Conservation (phyloP, 2,329 filamentous ascomycete species). For the Sarocladium kiliense region DNA sequence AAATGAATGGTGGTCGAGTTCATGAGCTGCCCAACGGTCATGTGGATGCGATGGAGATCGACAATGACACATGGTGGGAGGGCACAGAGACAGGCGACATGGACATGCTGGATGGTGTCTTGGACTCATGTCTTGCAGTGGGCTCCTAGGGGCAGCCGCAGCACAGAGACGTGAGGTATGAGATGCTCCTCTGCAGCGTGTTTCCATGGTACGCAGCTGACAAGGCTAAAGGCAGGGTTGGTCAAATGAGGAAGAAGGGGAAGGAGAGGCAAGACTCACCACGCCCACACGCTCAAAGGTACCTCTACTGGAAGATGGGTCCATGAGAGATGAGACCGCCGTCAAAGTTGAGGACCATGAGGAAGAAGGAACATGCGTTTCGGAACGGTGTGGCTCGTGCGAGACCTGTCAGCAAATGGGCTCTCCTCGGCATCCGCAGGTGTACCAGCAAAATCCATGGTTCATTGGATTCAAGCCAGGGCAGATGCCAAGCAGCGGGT, state of each 20-base stretch:
- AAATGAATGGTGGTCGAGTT: constrained; percentile 29
- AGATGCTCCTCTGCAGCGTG: background rate
- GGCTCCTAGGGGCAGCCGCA: constrained; percentile 24
- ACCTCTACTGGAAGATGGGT: background rate
- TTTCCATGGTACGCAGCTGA: background rate
- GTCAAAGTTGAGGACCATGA: background rate
- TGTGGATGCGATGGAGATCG: constrained; percentile 49
- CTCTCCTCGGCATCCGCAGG: background rate
- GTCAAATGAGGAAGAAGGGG: background rate
- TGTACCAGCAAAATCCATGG: background rate
- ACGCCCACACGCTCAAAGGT: background rate
- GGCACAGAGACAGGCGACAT: constrained; percentile 49
- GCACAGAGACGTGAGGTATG: background rate
- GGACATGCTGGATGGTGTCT: constrained; percentile 47
- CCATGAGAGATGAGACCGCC: background rate
- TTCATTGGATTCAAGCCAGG: background rate
- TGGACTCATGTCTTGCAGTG: constrained; percentile 51
- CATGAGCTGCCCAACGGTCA: constrained; percentile 42
- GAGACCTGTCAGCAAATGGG: background rate
- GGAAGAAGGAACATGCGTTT: background rate
- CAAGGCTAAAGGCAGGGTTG: background rate
- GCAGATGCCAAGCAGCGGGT: background rate
- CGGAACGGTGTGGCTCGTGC: background rate
- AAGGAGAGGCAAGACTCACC: background rate
- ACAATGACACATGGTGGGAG: constrained; percentile 57